Evolutionary conservation across 2,329 filamentous ascomycete species (phyloP).

Genomic region (Diaporthe ampelina): DNA sequence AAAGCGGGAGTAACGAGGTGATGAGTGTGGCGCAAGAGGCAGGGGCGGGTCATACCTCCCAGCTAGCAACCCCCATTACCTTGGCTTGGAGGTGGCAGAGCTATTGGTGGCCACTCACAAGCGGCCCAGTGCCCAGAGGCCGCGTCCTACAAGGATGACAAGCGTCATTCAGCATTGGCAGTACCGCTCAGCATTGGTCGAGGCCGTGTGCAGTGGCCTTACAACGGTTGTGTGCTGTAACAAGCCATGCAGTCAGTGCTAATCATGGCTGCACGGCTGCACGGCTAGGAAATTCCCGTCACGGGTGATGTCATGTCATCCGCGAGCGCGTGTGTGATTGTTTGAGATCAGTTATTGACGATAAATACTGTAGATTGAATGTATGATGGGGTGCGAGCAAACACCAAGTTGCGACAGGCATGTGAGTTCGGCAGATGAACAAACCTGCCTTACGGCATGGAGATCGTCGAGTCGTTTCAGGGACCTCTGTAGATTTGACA

Average conservation of each 20-base stretch:
- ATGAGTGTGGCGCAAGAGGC: slow-evolving; percentile 20
- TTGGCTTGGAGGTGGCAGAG: slow-evolving; percentile 9
- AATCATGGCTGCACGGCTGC: background rate
- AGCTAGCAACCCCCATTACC: slow-evolving; percentile 18
- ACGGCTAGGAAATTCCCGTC: background rate
- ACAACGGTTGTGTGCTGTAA: slow-evolving; percentile 12
- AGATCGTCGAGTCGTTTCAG: slow-evolving; percentile 17
- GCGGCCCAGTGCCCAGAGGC: slow-evolving; percentile 6
- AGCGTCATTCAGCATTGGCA: slow-evolving; percentile 20
- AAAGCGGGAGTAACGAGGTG: slow-evolving; percentile 7
- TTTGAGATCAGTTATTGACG: background rate
- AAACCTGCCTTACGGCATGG: background rate
- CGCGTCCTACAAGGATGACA: slow-evolving; percentile 16
- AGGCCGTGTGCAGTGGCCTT: background rate
- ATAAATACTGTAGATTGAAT: background rate
- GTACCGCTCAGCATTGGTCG: slow-evolving; percentile 5
- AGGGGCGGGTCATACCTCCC: slow-evolving; percentile 29
- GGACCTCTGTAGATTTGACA: slow-evolving; percentile 29
- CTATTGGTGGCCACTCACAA: background rate
- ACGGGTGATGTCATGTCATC: slow-evolving; percentile 16
- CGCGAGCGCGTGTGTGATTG: background rate
- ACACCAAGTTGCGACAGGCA: background rate
- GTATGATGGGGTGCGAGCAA: background rate
- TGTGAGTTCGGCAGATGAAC: slow-evolving; percentile 15
- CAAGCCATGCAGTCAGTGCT: background rate